These are phyloP conservation scores for Pilaira anomala DNA, from an alignment of 192 early-diverging fungal species.

Conservation along the genomic window DNA sequence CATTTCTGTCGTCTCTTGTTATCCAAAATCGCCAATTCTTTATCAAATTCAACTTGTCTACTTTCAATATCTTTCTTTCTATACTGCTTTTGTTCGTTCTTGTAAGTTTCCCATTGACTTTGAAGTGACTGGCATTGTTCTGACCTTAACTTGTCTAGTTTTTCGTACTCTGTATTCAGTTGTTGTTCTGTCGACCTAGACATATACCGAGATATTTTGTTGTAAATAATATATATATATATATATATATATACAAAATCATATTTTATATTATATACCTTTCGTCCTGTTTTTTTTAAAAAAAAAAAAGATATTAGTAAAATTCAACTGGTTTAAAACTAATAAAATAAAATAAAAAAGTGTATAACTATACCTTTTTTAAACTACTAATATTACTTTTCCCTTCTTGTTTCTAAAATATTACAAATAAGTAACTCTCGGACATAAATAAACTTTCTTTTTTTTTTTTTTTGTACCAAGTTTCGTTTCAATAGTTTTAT, in stretches of 20 bases:
- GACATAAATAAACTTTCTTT: background rate
- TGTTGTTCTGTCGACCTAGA: background rate
- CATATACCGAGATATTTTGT: too few species aligned
- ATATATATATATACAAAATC: background rate
- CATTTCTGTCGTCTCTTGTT: conserved; percentile 3
- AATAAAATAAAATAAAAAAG: conserved; percentile 6
- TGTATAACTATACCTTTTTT: too few species aligned
- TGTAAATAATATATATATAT: too few species aligned
- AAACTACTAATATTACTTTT: too few species aligned
- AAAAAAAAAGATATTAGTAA: too few species aligned
- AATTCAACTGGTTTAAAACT: too few species aligned
- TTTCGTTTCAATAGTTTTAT: conserved; percentile 13
- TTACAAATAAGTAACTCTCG: background rate
- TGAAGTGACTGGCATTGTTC: conserved; percentile 10
- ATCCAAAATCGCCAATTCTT: conserved; percentile 4
- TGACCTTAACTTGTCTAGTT: background rate
- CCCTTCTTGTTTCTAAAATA: background rate
- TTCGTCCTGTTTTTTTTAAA: conserved; percentile 2
- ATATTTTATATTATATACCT: too few species aligned
- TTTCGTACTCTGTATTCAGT: conserved; percentile 10
- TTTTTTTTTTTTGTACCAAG: conserved; percentile 3
- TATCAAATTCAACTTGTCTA: conserved; percentile 10
- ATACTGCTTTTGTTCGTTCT: conserved; percentile 3
- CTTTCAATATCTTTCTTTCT: conserved; percentile 12
- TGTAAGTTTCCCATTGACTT: conserved; percentile 9